Percentiles rank a stretch among this genome's conserved stretches.
Conservation (phyloP, 73 alveolate species). For the Paramecium tetraurelia region DNA sequence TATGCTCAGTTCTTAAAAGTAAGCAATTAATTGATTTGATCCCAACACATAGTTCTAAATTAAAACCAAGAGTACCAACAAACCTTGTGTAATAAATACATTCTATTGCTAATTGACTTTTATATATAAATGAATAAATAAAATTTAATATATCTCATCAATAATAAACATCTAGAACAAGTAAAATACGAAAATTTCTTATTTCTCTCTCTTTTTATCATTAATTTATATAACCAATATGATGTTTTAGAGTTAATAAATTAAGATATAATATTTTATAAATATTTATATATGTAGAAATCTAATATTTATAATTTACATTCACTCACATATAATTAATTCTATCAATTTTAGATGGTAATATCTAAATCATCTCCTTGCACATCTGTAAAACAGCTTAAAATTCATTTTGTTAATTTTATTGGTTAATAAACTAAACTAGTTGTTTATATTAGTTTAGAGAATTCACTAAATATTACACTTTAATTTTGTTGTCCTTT, state of each 20-base stretch:
- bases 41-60: neutral
- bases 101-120: neutral
- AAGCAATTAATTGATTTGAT: neutral
- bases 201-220: too few relatives aligned
- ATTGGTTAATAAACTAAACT: conserved; percentile 61
- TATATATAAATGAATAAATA: neutral
- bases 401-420: conserved; percentile 67
- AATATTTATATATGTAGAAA: neutral
- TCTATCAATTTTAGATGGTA: conserved; percentile 81
- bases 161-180: too few relatives aligned
- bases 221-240: too few relatives aligned
- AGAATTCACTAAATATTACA: conserved; percentile 73
- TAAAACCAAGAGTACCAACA: neutral
- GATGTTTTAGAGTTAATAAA: too few relatives aligned
- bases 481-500: conserved; percentile 77
- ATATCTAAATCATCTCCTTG: conserved; percentile 87
- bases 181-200: too few relatives aligned
- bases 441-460: conserved; percentile 76
- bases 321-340: conserved; percentile 28
- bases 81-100: neutral
- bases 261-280: too few relatives aligned
- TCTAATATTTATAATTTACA: neutral
- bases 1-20: neutral
- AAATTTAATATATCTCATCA: too few relatives aligned
- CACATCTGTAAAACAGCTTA: conserved; percentile 80